phyloP scores from a whole-genome alignment of 2,329 filamentous ascomycete species.

The Neurospora crassa region DNA sequence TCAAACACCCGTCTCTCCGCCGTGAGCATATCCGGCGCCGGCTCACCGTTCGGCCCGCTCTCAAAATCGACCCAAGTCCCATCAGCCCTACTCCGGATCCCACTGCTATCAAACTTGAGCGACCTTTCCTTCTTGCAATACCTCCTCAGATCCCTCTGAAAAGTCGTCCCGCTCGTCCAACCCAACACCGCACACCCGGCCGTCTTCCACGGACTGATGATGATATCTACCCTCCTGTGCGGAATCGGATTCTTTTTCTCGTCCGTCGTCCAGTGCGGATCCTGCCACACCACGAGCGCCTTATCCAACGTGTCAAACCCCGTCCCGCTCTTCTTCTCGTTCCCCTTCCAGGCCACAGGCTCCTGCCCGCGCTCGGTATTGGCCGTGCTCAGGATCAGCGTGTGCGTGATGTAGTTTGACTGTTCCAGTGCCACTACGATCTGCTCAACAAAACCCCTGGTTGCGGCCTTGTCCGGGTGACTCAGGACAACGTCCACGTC shows the following conservation, averaged over 20 bases:
- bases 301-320: conserved; percentile 90
- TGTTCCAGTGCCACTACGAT: conserved; percentile 63
- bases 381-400: conserved; percentile 58
- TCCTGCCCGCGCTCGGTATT: conserved; percentile 64
- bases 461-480: conserved; percentile 62
- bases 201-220: conserved; percentile 80
- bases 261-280: conserved; percentile 42
- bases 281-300: conserved; percentile 85
- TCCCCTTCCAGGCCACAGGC: conserved; percentile 43
- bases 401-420: conserved; percentile 69
- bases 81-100: conserved; percentile 57
- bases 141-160: conserved; percentile 73
- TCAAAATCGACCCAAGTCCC: conserved; percentile 65
- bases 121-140: conserved; percentile 64
- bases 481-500: conserved; percentile 84
- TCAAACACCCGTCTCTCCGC: conserved; percentile 77
- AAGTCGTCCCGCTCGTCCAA: conserved; percentile 84
- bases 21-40: conserved; percentile 54
- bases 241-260: conserved; percentile 55
- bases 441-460: conserved; percentile 59
- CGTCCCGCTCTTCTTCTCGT: conserved; percentile 31
- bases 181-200: conserved; percentile 80
- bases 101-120: conserved; percentile 88
- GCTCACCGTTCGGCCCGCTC: conserved; percentile 37
- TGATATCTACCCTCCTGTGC: conserved; percentile 85